phyloP scores from a whole-genome alignment of 768 basidiomycete species.

The Suillus subluteus region DNA sequence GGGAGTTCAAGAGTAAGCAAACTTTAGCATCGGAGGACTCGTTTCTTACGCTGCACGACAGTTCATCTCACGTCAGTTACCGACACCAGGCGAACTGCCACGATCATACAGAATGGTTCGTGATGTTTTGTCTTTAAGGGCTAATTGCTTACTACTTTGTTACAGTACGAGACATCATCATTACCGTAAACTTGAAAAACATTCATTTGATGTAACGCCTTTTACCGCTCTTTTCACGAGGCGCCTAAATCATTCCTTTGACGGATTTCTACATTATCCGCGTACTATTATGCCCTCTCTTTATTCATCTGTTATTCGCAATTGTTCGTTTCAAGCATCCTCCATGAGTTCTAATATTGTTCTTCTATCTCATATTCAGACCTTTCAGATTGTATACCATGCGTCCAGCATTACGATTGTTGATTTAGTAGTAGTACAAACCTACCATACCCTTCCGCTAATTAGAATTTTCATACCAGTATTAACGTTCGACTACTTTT shows the following conservation, averaged over 20 bases:
- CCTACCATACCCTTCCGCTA: constrained; percentile 11
- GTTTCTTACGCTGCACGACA: constrained; percentile 32
- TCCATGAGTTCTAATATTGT: constrained; percentile 11
- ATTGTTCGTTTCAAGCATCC: constrained; percentile 12
- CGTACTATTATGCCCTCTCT: constrained; percentile 10
- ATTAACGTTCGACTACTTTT: constrained; percentile 5
- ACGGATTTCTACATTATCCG: constrained; percentile 10
- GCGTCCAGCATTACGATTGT: constrained; percentile 6
- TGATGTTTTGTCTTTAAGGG: constrained; percentile 11
- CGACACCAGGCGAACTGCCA: constrained; percentile 74
- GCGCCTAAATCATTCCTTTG: background rate
- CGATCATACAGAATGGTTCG: constrained; percentile 75
- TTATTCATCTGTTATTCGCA: constrained; percentile 15
- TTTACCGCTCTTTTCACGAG: background rate
- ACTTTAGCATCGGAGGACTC: background rate
- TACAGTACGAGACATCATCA: constrained; percentile 71
- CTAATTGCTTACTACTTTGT: constrained; percentile 11
- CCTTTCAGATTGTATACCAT: constrained; percentile 12
- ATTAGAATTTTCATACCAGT: constrained; percentile 15
- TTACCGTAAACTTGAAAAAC: constrained; percentile 64
- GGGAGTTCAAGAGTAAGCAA: constrained; percentile 71
- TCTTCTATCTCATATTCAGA: constrained; percentile 10
- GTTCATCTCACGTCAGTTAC: constrained; percentile 83
- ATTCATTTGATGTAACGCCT: constrained; percentile 42
- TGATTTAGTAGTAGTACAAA: constrained; percentile 10